Evolutionary conservation across 2,329 filamentous ascomycete genomes (phyloP).

Genomic region (Cladophialophora immunda): DNA sequence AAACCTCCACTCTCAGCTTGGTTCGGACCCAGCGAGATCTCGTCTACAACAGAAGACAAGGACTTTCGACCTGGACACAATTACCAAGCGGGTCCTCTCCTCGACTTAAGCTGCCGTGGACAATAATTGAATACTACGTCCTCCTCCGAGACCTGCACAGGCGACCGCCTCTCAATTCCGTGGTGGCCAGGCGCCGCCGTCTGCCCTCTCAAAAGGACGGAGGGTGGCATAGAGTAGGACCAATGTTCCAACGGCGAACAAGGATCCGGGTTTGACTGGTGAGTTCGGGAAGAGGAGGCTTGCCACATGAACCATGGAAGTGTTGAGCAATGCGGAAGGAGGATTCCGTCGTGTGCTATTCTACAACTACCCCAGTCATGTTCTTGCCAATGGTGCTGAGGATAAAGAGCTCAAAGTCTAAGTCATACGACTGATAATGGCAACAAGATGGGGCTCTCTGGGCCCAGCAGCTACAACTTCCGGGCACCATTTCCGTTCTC

Average conservation of each 20-base stretch:
- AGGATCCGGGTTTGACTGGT: neutral
- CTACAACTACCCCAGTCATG: neutral
- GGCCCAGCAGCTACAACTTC: neutral
- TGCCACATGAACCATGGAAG: neutral
- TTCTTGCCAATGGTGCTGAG: neutral
- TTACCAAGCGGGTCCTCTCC: neutral
- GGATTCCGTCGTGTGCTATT: neutral
- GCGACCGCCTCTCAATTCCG: neutral
- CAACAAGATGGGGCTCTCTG: neutral
- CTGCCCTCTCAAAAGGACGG: neutral
- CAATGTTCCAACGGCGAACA: neutral
- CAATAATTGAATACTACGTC: neutral
- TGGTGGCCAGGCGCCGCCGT: neutral
- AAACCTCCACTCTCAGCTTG: constrained; percentile 5
- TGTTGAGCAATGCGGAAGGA: neutral
- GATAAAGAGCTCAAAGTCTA: neutral
- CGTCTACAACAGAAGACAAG: neutral
- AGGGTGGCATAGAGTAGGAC: neutral
- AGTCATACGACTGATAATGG: neutral
- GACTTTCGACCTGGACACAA: neutral
- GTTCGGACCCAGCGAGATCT: neutral
- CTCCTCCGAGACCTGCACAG: neutral
- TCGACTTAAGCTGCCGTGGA: neutral
- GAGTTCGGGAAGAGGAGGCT: neutral
- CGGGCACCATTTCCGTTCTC: neutral